Percentiles rank a stretch among this genome's conserved stretches.
Conservation (phyloP, 1,284 basidiomycete species). For the Ustilago xerochloae region DNA sequence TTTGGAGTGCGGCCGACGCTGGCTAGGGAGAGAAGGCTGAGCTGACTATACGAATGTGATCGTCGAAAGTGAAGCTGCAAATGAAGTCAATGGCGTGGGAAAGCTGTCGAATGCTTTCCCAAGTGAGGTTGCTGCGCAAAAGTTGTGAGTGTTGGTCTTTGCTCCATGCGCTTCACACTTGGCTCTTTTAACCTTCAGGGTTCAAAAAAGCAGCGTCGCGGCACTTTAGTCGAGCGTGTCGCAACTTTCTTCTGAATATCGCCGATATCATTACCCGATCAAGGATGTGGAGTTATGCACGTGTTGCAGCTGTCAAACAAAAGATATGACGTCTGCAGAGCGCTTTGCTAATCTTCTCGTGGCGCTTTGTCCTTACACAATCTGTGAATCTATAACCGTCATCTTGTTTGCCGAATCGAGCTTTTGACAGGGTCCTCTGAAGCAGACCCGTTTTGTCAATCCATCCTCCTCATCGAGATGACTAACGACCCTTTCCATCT, state of each 20-base stretch:
- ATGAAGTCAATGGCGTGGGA: neutral
- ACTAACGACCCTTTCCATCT: neutral
- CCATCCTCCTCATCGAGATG: neutral
- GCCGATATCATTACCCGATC: neutral
- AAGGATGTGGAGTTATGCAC: neutral
- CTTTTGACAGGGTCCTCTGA: neutral
- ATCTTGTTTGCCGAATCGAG: neutral
- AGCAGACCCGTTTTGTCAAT: neutral
- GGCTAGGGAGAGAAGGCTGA: no score
- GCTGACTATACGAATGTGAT: no score
- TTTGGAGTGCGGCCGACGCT: no score
- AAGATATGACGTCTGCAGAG: slow-evolving; percentile 9
- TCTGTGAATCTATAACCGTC: no score
- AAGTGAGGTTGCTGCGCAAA: no score
- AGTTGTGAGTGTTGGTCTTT: neutral
- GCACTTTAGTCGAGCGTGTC: neutral
- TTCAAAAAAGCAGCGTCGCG: neutral
- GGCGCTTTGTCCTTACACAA: neutral
- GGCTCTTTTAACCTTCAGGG: neutral
- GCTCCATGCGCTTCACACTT: neutral
- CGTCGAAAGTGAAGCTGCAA: neutral
- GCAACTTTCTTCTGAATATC: neutral
- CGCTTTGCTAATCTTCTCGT: slow-evolving; percentile 16
- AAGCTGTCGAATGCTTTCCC: neutral
- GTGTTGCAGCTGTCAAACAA: slow-evolving; percentile 9